Conservation (phyloP, 208 protist species). For the Trypanosoma mega region DNA sequence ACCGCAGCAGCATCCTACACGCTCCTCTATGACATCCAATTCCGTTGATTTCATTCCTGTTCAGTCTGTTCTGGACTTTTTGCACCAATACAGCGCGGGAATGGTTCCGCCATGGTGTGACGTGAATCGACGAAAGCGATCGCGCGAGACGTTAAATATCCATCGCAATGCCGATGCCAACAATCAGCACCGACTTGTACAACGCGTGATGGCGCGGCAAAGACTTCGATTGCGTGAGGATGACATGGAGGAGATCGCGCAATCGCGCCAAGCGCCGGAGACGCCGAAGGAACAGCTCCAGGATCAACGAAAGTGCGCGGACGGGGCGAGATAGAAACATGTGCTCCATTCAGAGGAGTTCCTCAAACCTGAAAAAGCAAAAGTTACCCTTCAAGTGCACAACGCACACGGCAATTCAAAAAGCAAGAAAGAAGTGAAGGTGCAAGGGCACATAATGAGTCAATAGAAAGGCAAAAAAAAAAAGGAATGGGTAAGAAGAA, state of each 20-base stretch:
- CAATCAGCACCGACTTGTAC: conserved; percentile 49
- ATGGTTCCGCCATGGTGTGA: conserved; percentile 47
- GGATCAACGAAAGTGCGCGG: conserved; percentile 10
- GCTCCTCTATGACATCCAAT: background rate
- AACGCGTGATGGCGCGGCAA: conserved; percentile 64
- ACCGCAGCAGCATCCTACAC: conserved; percentile 18
- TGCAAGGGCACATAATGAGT: too few relatives aligned
- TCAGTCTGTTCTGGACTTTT: conserved; percentile 44
- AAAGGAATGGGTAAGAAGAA: too few relatives aligned
- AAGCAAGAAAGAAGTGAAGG: too few relatives aligned
- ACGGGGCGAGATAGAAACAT: conserved; percentile 13
- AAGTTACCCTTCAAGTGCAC: too few relatives aligned
- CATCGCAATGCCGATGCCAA: background rate
- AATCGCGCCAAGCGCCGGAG: conserved; percentile 3
- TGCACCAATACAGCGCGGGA: conserved; percentile 81
- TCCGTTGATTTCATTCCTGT: conserved; percentile 60
- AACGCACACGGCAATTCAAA: too few relatives aligned
- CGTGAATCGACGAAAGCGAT: conserved; percentile 59
- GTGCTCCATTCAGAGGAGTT: background rate
- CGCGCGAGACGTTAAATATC: conserved; percentile 23
- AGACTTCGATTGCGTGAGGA: conserved; percentile 34
- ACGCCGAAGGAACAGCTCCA: conserved; percentile 17
- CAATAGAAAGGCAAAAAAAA: background rate
- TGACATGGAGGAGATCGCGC: conserved; percentile 35
- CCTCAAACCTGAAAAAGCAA: too few relatives aligned